phyloP scores from a whole-genome alignment of 202 grass and related monocot genomes.

The Eragrostis tef region DNA sequence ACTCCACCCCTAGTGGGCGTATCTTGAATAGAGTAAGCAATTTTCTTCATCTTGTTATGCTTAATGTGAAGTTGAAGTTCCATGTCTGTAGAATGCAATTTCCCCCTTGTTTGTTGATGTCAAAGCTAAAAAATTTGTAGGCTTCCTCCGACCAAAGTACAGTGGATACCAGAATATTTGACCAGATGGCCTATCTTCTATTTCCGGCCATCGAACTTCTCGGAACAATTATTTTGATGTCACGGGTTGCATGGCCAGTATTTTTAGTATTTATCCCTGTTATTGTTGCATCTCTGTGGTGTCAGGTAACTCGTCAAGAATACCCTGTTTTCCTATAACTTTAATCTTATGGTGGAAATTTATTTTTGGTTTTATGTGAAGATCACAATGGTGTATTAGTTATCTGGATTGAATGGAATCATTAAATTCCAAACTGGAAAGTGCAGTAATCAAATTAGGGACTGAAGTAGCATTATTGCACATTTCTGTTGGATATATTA shows the following conservation, averaged over 20 bases:
- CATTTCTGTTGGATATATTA: conserved; percentile 19
- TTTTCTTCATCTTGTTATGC: background rate
- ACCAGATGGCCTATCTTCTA: conserved; percentile 51
- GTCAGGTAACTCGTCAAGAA: conserved; percentile 57
- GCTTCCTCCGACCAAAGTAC: conserved; percentile 68
- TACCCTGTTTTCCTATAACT: background rate
- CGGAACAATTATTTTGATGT: conserved; percentile 73
- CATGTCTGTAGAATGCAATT: too few relatives aligned
- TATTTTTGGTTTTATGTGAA: background rate
- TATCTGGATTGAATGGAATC: background rate
- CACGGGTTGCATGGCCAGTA: conserved; percentile 74
- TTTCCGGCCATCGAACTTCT: conserved; percentile 65
- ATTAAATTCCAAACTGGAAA: background rate
- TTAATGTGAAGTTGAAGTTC: too few relatives aligned
- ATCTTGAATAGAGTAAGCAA: conserved; percentile 52
- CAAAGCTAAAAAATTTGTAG: conserved; percentile 44
- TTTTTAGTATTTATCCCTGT: conserved; percentile 70
- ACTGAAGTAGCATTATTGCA: background rate
- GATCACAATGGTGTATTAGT: background rate
- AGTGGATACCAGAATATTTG: conserved; percentile 62
- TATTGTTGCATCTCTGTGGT: conserved; percentile 66
- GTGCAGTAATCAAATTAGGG: background rate
- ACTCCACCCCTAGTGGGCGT: conserved; percentile 60
- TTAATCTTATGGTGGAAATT: background rate
- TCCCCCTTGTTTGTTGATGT: background rate